Evolutionary conservation across 345 rosid species (phyloP).

Genomic region (Citrus sp.): DNA sequence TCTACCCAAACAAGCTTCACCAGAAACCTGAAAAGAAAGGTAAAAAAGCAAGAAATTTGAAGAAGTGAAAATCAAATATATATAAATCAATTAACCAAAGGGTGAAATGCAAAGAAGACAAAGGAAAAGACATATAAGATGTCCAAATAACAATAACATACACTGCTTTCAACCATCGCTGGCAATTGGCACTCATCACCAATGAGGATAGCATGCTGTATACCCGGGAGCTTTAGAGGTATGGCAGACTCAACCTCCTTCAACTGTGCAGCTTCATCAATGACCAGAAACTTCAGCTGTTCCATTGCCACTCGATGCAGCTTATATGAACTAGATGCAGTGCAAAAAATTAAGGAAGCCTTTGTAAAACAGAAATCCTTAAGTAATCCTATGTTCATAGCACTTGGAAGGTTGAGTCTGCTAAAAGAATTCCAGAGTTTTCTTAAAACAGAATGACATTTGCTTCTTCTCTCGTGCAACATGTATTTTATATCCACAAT

Average conservation of each 20-base stretch:
- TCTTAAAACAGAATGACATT: neutral
- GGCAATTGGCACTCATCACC: constrained; percentile 59
- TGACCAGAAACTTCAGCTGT: constrained; percentile 40
- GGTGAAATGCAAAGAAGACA: neutral
- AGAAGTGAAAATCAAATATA: neutral
- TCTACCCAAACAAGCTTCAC: constrained; percentile 43
- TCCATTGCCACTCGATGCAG: constrained; percentile 20
- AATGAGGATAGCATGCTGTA: constrained; percentile 39
- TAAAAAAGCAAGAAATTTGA: too few relatives aligned
- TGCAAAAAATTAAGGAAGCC: constrained; percentile 41
- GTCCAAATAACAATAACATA: constrained; percentile 13
- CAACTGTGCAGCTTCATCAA: constrained; percentile 66
- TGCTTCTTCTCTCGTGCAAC: neutral
- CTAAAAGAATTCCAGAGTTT: neutral
- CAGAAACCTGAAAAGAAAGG: constrained; percentile 29
- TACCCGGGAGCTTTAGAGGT: constrained; percentile 41
- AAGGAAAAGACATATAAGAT: neutral
- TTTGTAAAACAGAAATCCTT: constrained; percentile 31
- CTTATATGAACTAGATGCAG: constrained; percentile 36
- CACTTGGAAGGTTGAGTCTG: constrained; percentile 10
- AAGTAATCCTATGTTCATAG: neutral
- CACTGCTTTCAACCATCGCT: constrained; percentile 43
- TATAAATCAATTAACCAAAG: neutral
- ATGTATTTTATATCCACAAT: neutral
- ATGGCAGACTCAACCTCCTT: constrained; percentile 55